Percentiles rank a stretch among this genome's conserved stretches.
phyloP scores from a whole-genome alignment of 1,139 yeast species.

The Geotrichum klebahnii region DNA sequence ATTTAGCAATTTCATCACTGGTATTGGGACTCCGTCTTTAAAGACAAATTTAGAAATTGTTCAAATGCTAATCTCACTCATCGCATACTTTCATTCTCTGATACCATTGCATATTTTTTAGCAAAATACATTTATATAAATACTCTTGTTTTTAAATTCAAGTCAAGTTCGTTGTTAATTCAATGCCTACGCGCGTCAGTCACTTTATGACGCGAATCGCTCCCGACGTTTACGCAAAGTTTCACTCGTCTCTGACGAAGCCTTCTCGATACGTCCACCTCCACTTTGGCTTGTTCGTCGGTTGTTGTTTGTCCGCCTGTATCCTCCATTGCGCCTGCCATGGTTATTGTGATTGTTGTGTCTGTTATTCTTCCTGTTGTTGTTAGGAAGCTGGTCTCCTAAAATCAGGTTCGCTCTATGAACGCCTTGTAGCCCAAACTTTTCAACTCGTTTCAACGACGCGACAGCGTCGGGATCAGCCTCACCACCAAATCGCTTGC shows the following conservation, averaged over 20 bases:
- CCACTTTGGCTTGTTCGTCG: background rate
- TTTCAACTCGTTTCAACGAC: conserved; percentile 61
- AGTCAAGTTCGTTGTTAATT: too few relatives aligned
- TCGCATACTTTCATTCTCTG: too few relatives aligned
- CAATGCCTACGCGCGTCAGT: background rate
- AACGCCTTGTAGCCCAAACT: conserved; percentile 65
- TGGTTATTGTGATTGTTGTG: background rate
- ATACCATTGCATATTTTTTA: too few relatives aligned
- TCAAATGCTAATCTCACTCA: too few relatives aligned
- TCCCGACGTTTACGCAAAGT: conserved; percentile 8
- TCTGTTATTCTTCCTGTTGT: background rate
- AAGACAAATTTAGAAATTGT: too few relatives aligned
- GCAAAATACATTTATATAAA: too few relatives aligned
- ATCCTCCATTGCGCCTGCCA: too few relatives aligned
- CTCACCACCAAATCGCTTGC: conserved; percentile 64
- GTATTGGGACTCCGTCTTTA: too few relatives aligned
- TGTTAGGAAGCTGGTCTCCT: background rate
- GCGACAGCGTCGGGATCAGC: conserved; percentile 49
- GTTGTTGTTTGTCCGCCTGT: background rate
- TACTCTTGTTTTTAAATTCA: too few relatives aligned
- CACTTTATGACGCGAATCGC: conserved; percentile 4
- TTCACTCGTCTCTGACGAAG: conserved; percentile 7
- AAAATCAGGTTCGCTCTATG: conserved; percentile 5
- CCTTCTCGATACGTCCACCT: background rate
- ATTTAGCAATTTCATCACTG: too few relatives aligned